Conservation (phyloP, 2,329 filamentous ascomycete species). For the Myriosclerotinia curreyana region DNA sequence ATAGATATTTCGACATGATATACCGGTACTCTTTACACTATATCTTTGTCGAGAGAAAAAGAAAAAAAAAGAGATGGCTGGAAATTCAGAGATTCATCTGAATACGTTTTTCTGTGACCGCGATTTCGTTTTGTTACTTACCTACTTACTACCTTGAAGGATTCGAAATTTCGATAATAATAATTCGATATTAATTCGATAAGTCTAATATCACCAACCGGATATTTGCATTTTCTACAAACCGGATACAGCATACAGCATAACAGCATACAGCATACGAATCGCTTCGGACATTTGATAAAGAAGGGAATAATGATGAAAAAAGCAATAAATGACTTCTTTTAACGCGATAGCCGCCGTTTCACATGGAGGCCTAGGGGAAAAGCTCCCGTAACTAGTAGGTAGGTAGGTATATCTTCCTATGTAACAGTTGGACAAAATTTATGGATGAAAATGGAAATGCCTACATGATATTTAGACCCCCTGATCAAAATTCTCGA, state of each 20-base stretch:
- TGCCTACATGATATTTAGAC: slow-evolving; percentile 7
- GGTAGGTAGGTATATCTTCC: not conserved
- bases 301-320: not conserved
- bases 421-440: slow-evolving; percentile 12
- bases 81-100: not conserved
- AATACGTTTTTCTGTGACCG: not conserved
- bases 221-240: not conserved
- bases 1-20: not conserved
- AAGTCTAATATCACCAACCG: slow-evolving; percentile 7
- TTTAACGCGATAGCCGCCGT: slow-evolving; percentile 19
- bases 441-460: slow-evolving; percentile 13
- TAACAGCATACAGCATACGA: slow-evolving; percentile 11
- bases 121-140: not conserved
- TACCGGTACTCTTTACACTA: too few species aligned
- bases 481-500: slow-evolving; percentile 8
- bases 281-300: slow-evolving; percentile 11
- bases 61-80: not conserved
- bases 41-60: too few species aligned
- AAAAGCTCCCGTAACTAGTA: slow-evolving; percentile 1
- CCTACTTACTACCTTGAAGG: too few species aligned
- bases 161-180: too few species aligned
- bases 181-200: not conserved
- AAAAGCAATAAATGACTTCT: not conserved
- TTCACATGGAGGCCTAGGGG: slow-evolving; percentile 2
- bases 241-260: not conserved